phyloP scores from a whole-genome alignment of 164 flowering plant species.

The Sextonia rubra region DNA sequence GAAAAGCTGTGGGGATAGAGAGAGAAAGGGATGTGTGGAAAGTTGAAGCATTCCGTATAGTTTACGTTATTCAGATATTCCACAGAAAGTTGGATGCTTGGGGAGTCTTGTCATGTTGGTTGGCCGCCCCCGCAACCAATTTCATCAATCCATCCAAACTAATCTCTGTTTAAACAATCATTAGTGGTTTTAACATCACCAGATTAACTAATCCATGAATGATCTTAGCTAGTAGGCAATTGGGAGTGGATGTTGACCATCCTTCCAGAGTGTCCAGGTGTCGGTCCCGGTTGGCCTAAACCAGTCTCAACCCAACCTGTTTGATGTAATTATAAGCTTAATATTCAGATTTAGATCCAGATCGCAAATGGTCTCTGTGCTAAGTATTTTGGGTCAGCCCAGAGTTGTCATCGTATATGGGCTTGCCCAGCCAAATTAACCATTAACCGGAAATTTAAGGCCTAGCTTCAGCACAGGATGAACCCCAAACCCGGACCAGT shows the following conservation, averaged over 20 bases:
- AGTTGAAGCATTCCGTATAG: background rate
- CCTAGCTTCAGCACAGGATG: no score
- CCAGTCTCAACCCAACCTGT: no score
- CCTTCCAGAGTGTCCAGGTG: background rate
- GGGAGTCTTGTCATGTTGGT: background rate
- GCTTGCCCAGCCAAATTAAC: no score
- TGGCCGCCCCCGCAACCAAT: background rate
- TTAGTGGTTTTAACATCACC: background rate
- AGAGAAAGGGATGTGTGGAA: background rate
- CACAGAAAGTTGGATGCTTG: background rate
- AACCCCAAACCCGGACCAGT: no score
- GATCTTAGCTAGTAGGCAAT: background rate
- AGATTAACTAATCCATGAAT: background rate
- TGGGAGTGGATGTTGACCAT: background rate
- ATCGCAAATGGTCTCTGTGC: no score
- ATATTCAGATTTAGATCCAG: no score
- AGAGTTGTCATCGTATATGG: no score
- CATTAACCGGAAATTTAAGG: no score
- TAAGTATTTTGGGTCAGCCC: no score
- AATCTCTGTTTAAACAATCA: background rate
- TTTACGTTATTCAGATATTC: background rate
- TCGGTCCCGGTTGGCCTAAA: background rate
- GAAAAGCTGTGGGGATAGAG: background rate
- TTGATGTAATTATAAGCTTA: no score
- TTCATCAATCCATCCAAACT: background rate